Percentiles rank a stretch among this genome's conserved stretches.
Evolutionary conservation across 2,329 filamentous ascomycete genomes (phyloP).

Genomic region (Pseudophaeomoniella oleicola): DNA sequence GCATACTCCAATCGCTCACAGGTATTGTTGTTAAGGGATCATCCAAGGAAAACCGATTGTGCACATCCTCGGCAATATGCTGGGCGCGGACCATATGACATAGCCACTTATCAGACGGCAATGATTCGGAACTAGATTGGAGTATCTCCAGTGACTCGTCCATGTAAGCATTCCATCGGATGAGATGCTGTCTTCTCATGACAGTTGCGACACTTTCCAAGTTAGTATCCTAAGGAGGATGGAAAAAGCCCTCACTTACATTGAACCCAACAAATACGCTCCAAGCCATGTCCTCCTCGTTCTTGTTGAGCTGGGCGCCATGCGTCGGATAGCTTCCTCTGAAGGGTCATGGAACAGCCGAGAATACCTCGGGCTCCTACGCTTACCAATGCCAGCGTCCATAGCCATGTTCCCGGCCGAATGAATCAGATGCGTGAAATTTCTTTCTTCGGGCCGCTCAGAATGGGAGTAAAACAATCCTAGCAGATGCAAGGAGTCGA

Average conservation of each 20-base stretch:
- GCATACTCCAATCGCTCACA: conserved; percentile 48
- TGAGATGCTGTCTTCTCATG: conserved; percentile 40
- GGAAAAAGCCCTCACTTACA: conserved; percentile 19
- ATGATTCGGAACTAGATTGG: conserved; percentile 38
- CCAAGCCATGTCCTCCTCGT: conserved; percentile 44
- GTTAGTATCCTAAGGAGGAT: background rate
- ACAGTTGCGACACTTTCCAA: conserved; percentile 39
- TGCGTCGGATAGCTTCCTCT: conserved; percentile 18
- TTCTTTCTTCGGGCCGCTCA: conserved; percentile 69
- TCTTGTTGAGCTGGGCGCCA: conserved; percentile 39
- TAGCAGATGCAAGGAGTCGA: conserved; percentile 61
- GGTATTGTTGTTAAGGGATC: conserved; percentile 39
- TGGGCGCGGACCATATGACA: conserved; percentile 44
- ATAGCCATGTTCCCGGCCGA: conserved; percentile 69
- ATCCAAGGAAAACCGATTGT: conserved; percentile 51
- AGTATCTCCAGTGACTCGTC: conserved; percentile 46
- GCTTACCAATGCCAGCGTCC: conserved; percentile 62
- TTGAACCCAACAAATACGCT: conserved; percentile 47
- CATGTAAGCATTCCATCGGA: conserved; percentile 49
- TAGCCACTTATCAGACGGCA: conserved; percentile 41
- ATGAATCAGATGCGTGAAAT: conserved; percentile 79
- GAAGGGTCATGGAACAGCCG: conserved; percentile 24
- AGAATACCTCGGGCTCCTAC: conserved; percentile 20
- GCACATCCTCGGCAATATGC: conserved; percentile 54
- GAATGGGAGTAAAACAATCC: conserved; percentile 76